These are phyloP conservation scores for Thermomucor indicae-seudaticae DNA, from an alignment of 371 early-diverging fungal genomes.

Conservation along the genomic window DNA sequence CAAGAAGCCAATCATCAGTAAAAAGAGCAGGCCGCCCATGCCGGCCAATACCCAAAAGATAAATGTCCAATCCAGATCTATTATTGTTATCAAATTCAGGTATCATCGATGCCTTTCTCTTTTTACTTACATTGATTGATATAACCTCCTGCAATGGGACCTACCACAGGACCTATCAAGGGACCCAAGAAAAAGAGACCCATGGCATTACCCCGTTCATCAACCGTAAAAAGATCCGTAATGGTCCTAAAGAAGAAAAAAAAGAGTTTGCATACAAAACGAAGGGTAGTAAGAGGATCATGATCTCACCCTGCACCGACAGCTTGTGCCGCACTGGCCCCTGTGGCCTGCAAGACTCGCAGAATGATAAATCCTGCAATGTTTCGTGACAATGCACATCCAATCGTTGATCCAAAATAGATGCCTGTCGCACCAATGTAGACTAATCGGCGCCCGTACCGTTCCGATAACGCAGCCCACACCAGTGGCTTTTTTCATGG, in stretches of 20 bases:
- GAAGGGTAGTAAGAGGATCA: neutral
- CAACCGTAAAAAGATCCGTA: slow-evolving; percentile 22
- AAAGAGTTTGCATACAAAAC: neutral
- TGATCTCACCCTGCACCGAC: slow-evolving; percentile 66
- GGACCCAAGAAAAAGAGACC: slow-evolving; percentile 59
- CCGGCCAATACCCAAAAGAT: slow-evolving; percentile 63
- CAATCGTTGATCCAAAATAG: slow-evolving; percentile 57
- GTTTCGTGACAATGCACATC: slow-evolving; percentile 57
- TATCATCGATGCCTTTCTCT: slow-evolving; percentile 37
- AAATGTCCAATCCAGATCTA: slow-evolving; percentile 59
- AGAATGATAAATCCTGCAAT: slow-evolving; percentile 54
- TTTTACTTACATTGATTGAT: slow-evolving; percentile 42
- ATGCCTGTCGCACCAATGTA: slow-evolving; percentile 56
- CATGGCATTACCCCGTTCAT: slow-evolving; percentile 53
- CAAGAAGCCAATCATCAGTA: slow-evolving; percentile 55
- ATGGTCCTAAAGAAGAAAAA: slow-evolving; percentile 20
- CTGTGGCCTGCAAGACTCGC: slow-evolving; percentile 66
- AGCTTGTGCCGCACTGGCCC: slow-evolving; percentile 67
- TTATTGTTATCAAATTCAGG: too few relatives aligned
- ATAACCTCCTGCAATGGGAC: slow-evolving; percentile 41
- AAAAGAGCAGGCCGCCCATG: slow-evolving; percentile 50
- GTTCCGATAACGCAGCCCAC: slow-evolving; percentile 70
- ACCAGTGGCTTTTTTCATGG: slow-evolving; percentile 45
- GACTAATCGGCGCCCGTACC: slow-evolving; percentile 58
- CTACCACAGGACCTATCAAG: slow-evolving; percentile 50